Evolutionary conservation across 192 early-diverging fungal genomes (phyloP).

Genomic region (Rhizoclosmatium sp.): DNA sequence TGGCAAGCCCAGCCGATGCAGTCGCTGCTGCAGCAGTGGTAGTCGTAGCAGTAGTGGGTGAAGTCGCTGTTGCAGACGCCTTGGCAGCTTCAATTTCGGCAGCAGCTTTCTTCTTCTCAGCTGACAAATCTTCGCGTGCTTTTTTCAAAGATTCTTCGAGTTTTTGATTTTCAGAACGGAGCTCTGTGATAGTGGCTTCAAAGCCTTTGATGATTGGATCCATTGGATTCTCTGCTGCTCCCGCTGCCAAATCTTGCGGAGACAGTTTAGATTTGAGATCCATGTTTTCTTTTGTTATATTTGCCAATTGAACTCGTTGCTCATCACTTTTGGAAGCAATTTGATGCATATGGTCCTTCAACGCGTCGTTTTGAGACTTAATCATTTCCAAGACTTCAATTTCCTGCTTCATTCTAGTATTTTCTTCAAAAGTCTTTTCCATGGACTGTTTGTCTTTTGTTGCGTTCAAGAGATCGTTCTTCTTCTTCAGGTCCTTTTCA

Average conservation of each 20-base stretch:
- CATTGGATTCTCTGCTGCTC: background rate
- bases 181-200: constrained; percentile 36
- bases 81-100: background rate
- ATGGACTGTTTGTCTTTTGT: constrained; percentile 43
- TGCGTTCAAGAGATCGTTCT: constrained; percentile 41
- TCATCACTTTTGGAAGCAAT: constrained; percentile 40
- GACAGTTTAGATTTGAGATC: constrained; percentile 26
- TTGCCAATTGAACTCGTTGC: constrained; percentile 34
- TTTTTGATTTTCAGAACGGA: constrained; percentile 15
- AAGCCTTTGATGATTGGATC: constrained; percentile 28
- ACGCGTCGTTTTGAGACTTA: constrained; percentile 48
- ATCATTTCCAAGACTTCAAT: constrained; percentile 50
- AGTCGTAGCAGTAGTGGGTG: background rate
- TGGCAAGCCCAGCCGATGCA: constrained; percentile 48
- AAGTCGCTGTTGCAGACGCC: background rate
- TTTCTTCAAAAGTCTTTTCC: constrained; percentile 42
- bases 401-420: constrained; percentile 40
- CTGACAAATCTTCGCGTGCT: constrained; percentile 50
- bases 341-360: constrained; percentile 60
- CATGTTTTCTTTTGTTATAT: constrained; percentile 24
- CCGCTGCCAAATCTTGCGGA: background rate
- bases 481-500: constrained; percentile 47
- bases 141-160: constrained; percentile 38
- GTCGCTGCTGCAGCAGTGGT: background rate
- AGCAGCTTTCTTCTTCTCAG: constrained; percentile 42